phyloP scores from a whole-genome alignment of 352 stramenopile genomes.

The Pythium phragmiticola region DNA sequence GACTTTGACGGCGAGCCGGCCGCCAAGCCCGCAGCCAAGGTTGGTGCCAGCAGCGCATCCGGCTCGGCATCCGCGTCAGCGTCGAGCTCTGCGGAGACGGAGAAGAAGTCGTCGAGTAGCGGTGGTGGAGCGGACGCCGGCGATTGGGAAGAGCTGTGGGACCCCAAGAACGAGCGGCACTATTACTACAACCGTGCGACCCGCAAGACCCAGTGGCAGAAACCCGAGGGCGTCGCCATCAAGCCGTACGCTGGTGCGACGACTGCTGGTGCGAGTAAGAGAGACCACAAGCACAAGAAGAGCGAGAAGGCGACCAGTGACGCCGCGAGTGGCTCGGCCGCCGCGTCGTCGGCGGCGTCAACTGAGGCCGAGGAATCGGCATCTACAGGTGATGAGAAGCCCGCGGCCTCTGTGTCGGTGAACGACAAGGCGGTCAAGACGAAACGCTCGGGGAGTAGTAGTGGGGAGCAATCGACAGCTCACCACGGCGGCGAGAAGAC shows the following conservation, averaged over 20 bases:
- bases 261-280: conserved; percentile 13
- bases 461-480: background rate
- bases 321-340: background rate
- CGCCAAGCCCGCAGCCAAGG: conserved; percentile 11
- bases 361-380: conserved; percentile 18
- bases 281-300: conserved; percentile 28
- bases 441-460: background rate
- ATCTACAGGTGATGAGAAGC: conserved; percentile 14
- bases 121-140: conserved; percentile 5
- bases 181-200: conserved; percentile 87
- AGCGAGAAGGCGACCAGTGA: conserved; percentile 4
- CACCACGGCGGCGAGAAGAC: conserved; percentile 17
- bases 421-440: conserved; percentile 4
- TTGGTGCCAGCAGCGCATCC: background rate
- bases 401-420: background rate
- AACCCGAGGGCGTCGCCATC: conserved; percentile 73
- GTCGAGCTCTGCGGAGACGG: background rate
- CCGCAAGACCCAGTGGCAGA: conserved; percentile 81
- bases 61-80: background rate
- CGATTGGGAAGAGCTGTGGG: conserved; percentile 86
- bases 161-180: conserved; percentile 80
- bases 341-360: conserved; percentile 5
- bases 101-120: conserved; percentile 21
- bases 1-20: conserved; percentile 68
- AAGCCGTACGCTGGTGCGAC: conserved; percentile 50